Evolutionary conservation across 306 rosid species (phyloP).

Genomic region (Mucuna pruriens): DNA sequence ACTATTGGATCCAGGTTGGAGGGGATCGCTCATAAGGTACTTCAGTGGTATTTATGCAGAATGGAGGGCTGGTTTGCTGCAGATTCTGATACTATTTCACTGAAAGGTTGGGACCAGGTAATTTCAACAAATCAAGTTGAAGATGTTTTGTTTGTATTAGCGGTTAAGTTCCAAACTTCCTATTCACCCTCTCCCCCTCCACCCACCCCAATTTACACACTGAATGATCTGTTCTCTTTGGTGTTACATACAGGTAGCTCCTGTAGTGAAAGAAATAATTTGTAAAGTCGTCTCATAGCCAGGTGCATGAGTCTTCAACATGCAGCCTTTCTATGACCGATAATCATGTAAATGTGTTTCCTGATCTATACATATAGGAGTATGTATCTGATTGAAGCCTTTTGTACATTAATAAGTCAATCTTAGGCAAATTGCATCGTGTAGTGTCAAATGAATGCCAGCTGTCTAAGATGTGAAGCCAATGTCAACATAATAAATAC

Average conservation of each 20-base stretch:
- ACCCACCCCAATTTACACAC: constrained; percentile 11
- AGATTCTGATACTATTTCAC: constrained; percentile 88
- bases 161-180: not conserved
- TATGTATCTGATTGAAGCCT: constrained; percentile 23
- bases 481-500: not conserved
- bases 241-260: constrained; percentile 55
- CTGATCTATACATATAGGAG: constrained; percentile 40
- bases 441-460: not conserved
- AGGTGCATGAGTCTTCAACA: constrained; percentile 59
- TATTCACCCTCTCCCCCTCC: not conserved
- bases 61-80: constrained; percentile 99
- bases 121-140: constrained; percentile 24
- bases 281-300: constrained; percentile 59
- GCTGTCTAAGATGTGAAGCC: not conserved
- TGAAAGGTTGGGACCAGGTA: constrained; percentile 92
- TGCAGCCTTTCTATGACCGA: constrained; percentile 60
- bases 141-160: not conserved
- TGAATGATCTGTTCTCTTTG: constrained; percentile 52
- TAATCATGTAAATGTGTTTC: constrained; percentile 42
- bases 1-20: constrained; percentile 50
- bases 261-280: constrained; percentile 52
- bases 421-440: constrained; percentile 11
- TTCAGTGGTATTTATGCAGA: constrained; percentile 93
- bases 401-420: not conserved
- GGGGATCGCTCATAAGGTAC: constrained; percentile 82